A percentile compares a stretch with the other conserved stretches of the same genome.
Evolutionary conservation across 148 eudicot genomes (phyloP).

Genomic region (Bassia scoparia): DNA sequence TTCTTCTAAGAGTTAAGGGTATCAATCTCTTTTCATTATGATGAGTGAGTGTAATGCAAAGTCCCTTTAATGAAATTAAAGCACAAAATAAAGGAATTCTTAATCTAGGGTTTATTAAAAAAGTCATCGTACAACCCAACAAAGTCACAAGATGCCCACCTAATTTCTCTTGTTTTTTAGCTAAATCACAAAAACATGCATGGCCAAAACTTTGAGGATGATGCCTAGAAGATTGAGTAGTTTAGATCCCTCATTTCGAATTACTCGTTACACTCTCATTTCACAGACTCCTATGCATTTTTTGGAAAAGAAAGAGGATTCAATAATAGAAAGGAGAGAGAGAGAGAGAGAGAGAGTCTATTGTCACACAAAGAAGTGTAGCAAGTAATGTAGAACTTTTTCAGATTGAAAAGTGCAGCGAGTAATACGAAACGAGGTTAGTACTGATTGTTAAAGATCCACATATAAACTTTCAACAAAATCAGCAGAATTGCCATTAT

Average conservation of each 20-base stretch:
- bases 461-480: neutral
- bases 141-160: slow-evolving; percentile 31
- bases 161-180: slow-evolving; percentile 19
- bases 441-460: slow-evolving; percentile 9
- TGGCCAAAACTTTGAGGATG: neutral
- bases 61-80: slow-evolving; percentile 25
- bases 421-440: too few species aligned
- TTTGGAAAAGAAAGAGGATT: too few species aligned
- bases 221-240: neutral
- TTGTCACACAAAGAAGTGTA: too few species aligned
- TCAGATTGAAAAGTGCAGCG: too few species aligned
- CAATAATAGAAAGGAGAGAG: too few species aligned
- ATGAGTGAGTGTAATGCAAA: slow-evolving; percentile 18
- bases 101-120: slow-evolving; percentile 30
- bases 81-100: slow-evolving; percentile 14
- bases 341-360: too few species aligned
- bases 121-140: slow-evolving; percentile 16
- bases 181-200: slow-evolving; percentile 19
- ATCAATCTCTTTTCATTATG: slow-evolving; percentile 15
- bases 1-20: slow-evolving; percentile 17
- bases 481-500: neutral
- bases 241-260: too few species aligned
- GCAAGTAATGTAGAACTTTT: too few species aligned
- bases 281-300: too few species aligned
- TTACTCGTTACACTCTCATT: too few species aligned